phyloP scores from a whole-genome alignment of 2,329 filamentous ascomycete species.

The Cladophialophora carrionii region DNA sequence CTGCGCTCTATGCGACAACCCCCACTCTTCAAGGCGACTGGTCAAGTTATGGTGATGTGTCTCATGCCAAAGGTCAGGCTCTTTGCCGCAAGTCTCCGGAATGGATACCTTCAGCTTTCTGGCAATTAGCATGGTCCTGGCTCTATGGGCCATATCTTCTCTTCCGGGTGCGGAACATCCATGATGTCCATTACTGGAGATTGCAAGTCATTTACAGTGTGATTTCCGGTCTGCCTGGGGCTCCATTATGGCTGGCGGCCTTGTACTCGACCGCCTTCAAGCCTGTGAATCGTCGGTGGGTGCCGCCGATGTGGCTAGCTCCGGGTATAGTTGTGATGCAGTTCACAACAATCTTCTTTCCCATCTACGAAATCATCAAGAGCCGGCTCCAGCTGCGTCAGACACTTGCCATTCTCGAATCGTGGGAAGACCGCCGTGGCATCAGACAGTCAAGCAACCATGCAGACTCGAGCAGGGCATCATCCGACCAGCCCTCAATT shows the following conservation, averaged over 20 bases:
- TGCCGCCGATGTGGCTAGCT: slow-evolving; percentile 63
- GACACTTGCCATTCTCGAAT: slow-evolving; percentile 26
- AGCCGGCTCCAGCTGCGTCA: background rate
- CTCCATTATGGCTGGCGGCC: slow-evolving; percentile 62
- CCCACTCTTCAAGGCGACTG: slow-evolving; percentile 15
- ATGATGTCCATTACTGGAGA: slow-evolving; percentile 66
- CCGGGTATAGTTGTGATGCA: slow-evolving; percentile 63
- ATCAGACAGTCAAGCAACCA: slow-evolving; percentile 40
- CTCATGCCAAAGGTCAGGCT: slow-evolving; percentile 17
- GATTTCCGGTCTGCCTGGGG: slow-evolving; percentile 57
- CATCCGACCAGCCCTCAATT: background rate
- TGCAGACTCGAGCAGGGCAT: background rate
- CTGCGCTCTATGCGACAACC: slow-evolving; percentile 14
- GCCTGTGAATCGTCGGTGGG: slow-evolving; percentile 57
- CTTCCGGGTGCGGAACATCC: slow-evolving; percentile 60
- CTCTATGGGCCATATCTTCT: slow-evolving; percentile 63
- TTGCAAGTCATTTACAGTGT: slow-evolving; percentile 58
- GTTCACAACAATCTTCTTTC: slow-evolving; percentile 62
- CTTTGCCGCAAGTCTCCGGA: slow-evolving; percentile 21
- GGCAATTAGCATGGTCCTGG: slow-evolving; percentile 68
- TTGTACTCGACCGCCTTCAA: slow-evolving; percentile 58
- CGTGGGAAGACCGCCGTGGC: slow-evolving; percentile 43
- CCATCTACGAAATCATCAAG: slow-evolving; percentile 48
- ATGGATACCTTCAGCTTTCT: slow-evolving; percentile 63
- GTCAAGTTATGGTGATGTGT: slow-evolving; percentile 15